These are phyloP conservation scores for Candida insectalens DNA, from an alignment of 805 yeast species.

Conservation along the genomic window DNA sequence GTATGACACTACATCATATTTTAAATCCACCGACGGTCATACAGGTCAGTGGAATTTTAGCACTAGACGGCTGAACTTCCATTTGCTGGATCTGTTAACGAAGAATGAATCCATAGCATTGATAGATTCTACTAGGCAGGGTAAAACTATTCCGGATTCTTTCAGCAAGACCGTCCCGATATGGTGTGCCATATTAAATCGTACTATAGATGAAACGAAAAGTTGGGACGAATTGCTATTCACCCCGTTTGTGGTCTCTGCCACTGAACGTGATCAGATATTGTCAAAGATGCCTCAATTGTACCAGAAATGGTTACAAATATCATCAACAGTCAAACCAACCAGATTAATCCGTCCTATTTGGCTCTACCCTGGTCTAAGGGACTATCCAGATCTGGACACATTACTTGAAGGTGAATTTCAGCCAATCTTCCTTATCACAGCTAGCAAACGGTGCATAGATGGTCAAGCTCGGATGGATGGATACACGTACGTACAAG, in stretches of 20 bases:
- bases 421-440: constrained; percentile 40
- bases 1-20: constrained; percentile 46
- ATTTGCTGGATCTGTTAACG: constrained; percentile 43
- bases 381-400: constrained; percentile 2
- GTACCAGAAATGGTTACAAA: neutral
- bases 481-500: constrained; percentile 68
- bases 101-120: constrained; percentile 40
- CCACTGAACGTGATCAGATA: constrained; percentile 48
- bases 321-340: constrained; percentile 28
- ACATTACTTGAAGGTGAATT: constrained; percentile 18
- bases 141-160: constrained; percentile 81
- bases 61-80: constrained; percentile 63
- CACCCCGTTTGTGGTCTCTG: constrained; percentile 39
- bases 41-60: constrained; percentile 74
- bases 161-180: constrained; percentile 80
- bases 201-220: constrained; percentile 31
- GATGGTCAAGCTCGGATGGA: constrained; percentile 41
- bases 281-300: constrained; percentile 30
- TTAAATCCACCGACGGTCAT: constrained; percentile 91
- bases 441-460: constrained; percentile 53
- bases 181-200: constrained; percentile 79
- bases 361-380: constrained; percentile 56
- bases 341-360: constrained; percentile 37
- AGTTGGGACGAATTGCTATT: constrained; percentile 5
- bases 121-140: constrained; percentile 80